phyloP scores from a whole-genome alignment of 495 filamentous ascomycete genomes.

The Penicillium pulvis region DNA sequence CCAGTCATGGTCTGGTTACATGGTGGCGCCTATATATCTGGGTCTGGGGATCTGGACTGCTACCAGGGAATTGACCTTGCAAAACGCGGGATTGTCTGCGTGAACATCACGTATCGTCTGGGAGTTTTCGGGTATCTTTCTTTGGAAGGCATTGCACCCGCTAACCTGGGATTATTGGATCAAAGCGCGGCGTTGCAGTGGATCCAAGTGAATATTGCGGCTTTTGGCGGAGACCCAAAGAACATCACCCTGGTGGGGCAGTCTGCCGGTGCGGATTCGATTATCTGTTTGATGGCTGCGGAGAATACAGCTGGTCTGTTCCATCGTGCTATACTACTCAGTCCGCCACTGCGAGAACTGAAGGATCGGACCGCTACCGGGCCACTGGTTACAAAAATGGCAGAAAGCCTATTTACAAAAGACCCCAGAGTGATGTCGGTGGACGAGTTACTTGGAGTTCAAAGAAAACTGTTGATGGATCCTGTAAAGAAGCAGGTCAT shows the following conservation, averaged over 20 bases:
- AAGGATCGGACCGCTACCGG: slow-evolving; percentile 9
- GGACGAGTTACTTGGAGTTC: slow-evolving; percentile 9
- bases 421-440: slow-evolving; percentile 9
- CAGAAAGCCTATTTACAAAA: slow-evolving; percentile 10
- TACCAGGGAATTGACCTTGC: slow-evolving; percentile 13
- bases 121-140: slow-evolving; percentile 35
- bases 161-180: slow-evolving; percentile 41
- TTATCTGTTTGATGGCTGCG: slow-evolving; percentile 12
- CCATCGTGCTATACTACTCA: slow-evolving; percentile 18
- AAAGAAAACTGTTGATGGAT: slow-evolving; percentile 11
- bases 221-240: slow-evolving; percentile 47
- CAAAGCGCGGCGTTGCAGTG: slow-evolving; percentile 44
- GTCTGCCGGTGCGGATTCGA: slow-evolving; percentile 41
- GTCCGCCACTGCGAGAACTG: slow-evolving; percentile 14
- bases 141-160: slow-evolving; percentile 33
- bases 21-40: slow-evolving; percentile 17
- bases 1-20: slow-evolving; percentile 20
- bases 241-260: slow-evolving; percentile 50
- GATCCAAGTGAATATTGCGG: slow-evolving; percentile 49
- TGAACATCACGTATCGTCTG: slow-evolving; percentile 16
- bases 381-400: slow-evolving; percentile 5
- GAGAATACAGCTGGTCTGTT: slow-evolving; percentile 9
- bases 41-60: slow-evolving; percentile 17
- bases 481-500: slow-evolving; percentile 10
- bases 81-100: slow-evolving; percentile 8